phyloP scores from a whole-genome alignment of 441 rosid species.

The Omphalea diandra region DNA sequence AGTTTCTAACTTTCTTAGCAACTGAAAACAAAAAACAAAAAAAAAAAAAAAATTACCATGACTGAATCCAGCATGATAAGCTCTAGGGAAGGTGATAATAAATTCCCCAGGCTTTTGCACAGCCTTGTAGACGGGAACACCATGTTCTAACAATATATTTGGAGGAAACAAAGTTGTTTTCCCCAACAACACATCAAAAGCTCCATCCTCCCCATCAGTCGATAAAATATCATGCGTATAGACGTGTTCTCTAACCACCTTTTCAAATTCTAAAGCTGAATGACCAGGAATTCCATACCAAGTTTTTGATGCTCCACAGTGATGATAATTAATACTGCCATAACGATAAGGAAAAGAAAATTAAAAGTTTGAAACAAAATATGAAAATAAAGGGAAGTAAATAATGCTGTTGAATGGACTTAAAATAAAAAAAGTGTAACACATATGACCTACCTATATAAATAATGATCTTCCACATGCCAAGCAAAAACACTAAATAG shows the following conservation, averaged over 20 bases:
- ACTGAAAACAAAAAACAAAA: not conserved
- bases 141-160: conserved; percentile 72
- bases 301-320: conserved; percentile 98
- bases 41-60: conserved; percentile 57
- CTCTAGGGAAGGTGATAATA: conserved; percentile 88
- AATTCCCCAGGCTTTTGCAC: conserved; percentile 99
- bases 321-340: conserved; percentile 96
- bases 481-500: conserved; percentile 99
- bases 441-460: conserved; percentile 67
- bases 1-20: not conserved
- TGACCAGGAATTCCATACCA: conserved; percentile 99
- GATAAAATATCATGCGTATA: conserved; percentile 75
- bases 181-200: conserved; percentile 95
- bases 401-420: not conserved
- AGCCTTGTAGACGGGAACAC: conserved; percentile 94
- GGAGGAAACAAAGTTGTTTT: conserved; percentile 99
- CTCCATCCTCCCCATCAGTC: conserved; percentile 89
- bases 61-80: conserved; percentile 99
- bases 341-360: conserved; percentile 10
- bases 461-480: conserved; percentile 99
- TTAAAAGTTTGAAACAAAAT: conserved; percentile 4
- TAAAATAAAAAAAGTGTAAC: conserved; percentile 7
- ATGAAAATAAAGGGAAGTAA: not conserved
- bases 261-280: conserved; percentile 90
- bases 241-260: conserved; percentile 82